Percentiles rank a stretch among this genome's conserved stretches.
Conservation (phyloP, 2,329 filamentous ascomycete genomes). For the Pseudocercospora eumusae region DNA sequence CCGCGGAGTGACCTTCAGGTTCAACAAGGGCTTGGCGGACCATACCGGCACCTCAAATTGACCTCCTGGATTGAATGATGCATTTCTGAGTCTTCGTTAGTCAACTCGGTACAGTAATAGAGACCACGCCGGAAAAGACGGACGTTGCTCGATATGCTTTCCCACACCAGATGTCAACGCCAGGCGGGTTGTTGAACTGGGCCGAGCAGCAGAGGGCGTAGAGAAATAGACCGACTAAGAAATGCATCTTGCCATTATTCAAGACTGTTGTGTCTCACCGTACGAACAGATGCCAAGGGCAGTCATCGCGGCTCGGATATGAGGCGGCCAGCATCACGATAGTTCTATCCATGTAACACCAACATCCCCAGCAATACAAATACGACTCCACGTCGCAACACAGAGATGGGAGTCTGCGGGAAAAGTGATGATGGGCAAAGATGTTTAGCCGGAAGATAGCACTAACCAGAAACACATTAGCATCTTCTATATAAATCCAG, state of each 20-base stretch:
- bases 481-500: too few relatives aligned
- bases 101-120: background rate
- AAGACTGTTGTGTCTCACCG: background rate
- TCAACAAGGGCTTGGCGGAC: constrained; percentile 44
- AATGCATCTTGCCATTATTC: background rate
- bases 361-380: background rate
- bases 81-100: constrained; percentile 41
- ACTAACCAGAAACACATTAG: background rate
- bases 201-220: background rate
- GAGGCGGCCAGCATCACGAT: background rate
- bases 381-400: background rate
- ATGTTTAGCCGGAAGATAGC: background rate
- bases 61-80: constrained; percentile 52
- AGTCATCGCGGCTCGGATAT: background rate
- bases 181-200: constrained; percentile 34
- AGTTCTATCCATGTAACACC: background rate
- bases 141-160: constrained; percentile 45
- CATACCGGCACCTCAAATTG: constrained; percentile 45
- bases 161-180: constrained; percentile 53
- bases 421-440: background rate
- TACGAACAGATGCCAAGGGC: background rate
- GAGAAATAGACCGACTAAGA: background rate
- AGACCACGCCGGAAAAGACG: background rate
- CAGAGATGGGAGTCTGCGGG: background rate
- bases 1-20: constrained; percentile 50